Evolutionary conservation across 345 rosid species (phyloP).

Genomic region (Clarkia xantiana): DNA sequence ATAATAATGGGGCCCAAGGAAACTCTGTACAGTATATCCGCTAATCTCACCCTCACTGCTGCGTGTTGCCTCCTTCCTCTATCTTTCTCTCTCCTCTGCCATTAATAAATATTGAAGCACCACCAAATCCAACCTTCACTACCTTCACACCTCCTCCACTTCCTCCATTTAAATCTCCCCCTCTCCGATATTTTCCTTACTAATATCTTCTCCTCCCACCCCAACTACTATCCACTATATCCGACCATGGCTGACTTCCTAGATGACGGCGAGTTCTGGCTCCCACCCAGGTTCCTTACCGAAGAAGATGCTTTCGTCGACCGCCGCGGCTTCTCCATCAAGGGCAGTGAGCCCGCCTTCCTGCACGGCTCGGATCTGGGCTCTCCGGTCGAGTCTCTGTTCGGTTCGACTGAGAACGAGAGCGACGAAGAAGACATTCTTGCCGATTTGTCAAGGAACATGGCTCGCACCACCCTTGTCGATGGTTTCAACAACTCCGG

Average conservation of each 20-base stretch:
- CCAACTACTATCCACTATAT: background rate
- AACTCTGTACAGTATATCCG: too few relatives aligned
- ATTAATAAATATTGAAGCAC: background rate
- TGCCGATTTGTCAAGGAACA: conserved; percentile 8
- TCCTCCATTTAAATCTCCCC: too few relatives aligned
- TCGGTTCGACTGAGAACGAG: conserved; percentile 48
- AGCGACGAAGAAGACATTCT: conserved; percentile 39
- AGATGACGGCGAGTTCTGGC: conserved; percentile 57
- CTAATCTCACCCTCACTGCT: too few relatives aligned
- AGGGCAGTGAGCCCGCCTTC: conserved; percentile 28
- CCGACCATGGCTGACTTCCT: conserved; percentile 47
- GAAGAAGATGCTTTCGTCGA: conserved; percentile 34
- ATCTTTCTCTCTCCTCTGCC: background rate
- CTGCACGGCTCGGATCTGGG: too few relatives aligned
- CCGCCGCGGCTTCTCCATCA: conserved; percentile 14
- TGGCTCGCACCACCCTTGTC: conserved; percentile 9
- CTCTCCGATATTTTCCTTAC: too few relatives aligned
- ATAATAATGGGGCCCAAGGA: too few relatives aligned
- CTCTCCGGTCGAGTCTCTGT: background rate
- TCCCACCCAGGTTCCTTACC: conserved; percentile 58
- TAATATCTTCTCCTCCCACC: background rate
- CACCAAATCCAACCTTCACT: too few relatives aligned
- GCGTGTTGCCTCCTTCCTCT: too few relatives aligned
- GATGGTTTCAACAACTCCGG: background rate
- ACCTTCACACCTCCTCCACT: too few relatives aligned